phyloP scores from a whole-genome alignment of 2,329 filamentous ascomycete genomes.

The Phaeomoniella chlamydospora region DNA sequence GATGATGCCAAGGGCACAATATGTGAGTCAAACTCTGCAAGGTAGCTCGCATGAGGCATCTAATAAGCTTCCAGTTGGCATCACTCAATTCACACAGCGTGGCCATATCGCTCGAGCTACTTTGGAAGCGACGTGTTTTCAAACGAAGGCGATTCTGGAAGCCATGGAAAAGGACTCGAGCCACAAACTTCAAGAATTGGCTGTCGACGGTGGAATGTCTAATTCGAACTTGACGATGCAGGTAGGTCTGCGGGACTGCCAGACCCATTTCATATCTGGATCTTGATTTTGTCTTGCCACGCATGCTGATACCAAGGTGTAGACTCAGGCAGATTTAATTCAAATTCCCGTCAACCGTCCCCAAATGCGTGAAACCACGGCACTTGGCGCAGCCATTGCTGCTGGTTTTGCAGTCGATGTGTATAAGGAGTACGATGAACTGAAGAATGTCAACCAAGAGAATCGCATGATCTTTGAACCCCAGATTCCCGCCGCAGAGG shows the following conservation, averaged over 20 bases:
- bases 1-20: slow-evolving; percentile 82
- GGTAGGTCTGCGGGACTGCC: slow-evolving; percentile 23
- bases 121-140: slow-evolving; percentile 81
- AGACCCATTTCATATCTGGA: slow-evolving; percentile 9
- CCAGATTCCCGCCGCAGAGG: slow-evolving; percentile 42
- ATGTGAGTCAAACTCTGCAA: slow-evolving; percentile 27
- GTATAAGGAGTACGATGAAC: slow-evolving; percentile 61
- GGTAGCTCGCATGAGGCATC: neutral
- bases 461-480: slow-evolving; percentile 59
- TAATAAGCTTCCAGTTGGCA: slow-evolving; percentile 41
- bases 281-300: no score
- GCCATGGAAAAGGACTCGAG: slow-evolving; percentile 81
- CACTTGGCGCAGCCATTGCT: slow-evolving; percentile 75
- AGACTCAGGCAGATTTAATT: neutral
- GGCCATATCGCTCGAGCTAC: slow-evolving; percentile 82
- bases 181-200: slow-evolving; percentile 57
- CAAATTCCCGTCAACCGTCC: neutral
- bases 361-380: slow-evolving; percentile 75
- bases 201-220: slow-evolving; percentile 80
- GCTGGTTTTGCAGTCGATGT: slow-evolving; percentile 72
- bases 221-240: slow-evolving; percentile 85
- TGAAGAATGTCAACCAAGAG: slow-evolving; percentile 57
- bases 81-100: slow-evolving; percentile 71
- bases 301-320: no score
- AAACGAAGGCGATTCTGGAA: slow-evolving; percentile 81